These are phyloP conservation scores for Populus pruinosa DNA, from an alignment of 345 rosid genomes.

Conservation along the genomic window DNA sequence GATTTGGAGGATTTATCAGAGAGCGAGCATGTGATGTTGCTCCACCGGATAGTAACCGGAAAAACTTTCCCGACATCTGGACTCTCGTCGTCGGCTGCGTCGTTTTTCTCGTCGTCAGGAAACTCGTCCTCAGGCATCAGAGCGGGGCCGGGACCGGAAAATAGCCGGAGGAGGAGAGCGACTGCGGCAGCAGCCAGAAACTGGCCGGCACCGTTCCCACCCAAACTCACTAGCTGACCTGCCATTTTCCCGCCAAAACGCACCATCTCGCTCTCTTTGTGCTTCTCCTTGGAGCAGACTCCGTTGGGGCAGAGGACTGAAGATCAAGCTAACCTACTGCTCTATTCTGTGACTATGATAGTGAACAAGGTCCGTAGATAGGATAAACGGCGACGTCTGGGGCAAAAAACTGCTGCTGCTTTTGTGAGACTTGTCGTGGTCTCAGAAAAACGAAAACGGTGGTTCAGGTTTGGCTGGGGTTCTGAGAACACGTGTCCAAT, in stretches of 20 bases:
- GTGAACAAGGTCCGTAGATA: too few relatives aligned
- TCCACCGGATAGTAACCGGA: conserved; percentile 83
- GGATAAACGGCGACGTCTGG: not conserved
- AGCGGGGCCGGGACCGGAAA: conserved; percentile 79
- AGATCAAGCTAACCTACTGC: too few relatives aligned
- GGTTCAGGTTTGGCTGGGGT: not conserved
- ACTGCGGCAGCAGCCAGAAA: conserved; percentile 71
- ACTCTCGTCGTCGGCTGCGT: conserved; percentile 26
- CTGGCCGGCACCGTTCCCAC: conserved; percentile 71
- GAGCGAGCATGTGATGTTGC: conserved; percentile 77
- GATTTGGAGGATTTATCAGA: conserved; percentile 70
- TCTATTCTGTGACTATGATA: too few relatives aligned
- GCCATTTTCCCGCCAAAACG: conserved; percentile 68
- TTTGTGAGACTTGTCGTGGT: too few relatives aligned
- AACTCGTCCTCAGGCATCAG: conserved; percentile 48
- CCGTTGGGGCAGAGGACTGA: too few relatives aligned
- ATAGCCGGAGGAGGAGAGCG: conserved; percentile 66
- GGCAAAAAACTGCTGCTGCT: not conserved
- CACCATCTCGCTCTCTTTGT: conserved; percentile 29
- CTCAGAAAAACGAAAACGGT: not conserved
- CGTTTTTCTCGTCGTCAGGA: conserved; percentile 26
- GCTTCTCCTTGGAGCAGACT: too few relatives aligned
- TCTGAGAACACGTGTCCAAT: conserved; percentile 4
- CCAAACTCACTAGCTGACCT: conserved; percentile 52
- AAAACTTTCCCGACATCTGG: conserved; percentile 41